A percentile compares a stretch with the other conserved stretches of the same genome.
These are phyloP conservation scores for Schoenoplectus triqueter DNA, from an alignment of 202 grass and related monocot species.

Conservation along the genomic window DNA sequence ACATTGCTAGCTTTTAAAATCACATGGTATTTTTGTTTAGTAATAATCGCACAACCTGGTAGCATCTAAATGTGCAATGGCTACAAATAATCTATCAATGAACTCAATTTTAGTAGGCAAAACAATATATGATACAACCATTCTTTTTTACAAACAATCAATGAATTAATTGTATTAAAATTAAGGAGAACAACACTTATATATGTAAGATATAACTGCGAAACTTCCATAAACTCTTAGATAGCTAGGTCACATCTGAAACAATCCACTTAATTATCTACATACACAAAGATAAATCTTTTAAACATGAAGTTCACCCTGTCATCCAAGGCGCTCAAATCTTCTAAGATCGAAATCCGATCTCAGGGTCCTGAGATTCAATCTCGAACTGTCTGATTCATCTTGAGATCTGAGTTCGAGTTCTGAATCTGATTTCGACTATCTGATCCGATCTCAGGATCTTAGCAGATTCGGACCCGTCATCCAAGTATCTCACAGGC, in stretches of 20 bases:
- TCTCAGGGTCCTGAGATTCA: too few relatives aligned
- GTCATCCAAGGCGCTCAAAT: not conserved
- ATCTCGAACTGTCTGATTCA: too few relatives aligned
- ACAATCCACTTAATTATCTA: not conserved
- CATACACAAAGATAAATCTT: not conserved
- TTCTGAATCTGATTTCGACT: too few relatives aligned
- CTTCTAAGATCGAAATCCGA: too few relatives aligned
- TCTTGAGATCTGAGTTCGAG: too few relatives aligned
- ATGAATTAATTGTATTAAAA: constrained; percentile 13
- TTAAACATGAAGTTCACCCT: not conserved
- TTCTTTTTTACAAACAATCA: not conserved
- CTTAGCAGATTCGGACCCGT: not conserved
- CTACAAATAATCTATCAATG: not conserved
- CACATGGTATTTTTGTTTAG: too few relatives aligned
- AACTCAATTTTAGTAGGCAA: not conserved
- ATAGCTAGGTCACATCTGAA: not conserved
- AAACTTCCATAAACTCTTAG: not conserved
- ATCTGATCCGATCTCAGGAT: not conserved
- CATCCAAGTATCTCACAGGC: constrained; percentile 14
- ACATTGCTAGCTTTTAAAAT: not conserved
- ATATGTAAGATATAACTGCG: not conserved
- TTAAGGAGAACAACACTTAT: not conserved
- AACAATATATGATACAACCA: not conserved
- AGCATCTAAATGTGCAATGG: not conserved
- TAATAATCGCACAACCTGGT: not conserved